Evolutionary conservation across 257 asterid species (phyloP).

Genomic region (Cynanchum wilfordii): DNA sequence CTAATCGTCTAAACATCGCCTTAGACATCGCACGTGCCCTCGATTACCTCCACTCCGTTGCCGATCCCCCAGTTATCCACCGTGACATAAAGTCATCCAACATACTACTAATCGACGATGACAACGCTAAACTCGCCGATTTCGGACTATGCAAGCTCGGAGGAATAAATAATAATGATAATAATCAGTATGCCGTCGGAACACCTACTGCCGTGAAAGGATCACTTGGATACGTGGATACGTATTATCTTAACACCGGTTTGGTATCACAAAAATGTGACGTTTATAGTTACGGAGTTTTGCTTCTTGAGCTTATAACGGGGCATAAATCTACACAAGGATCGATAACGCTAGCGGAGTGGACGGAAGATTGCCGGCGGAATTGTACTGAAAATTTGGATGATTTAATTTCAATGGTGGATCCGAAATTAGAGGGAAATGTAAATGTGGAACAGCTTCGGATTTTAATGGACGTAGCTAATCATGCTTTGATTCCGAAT

Average conservation of each 20-base stretch:
- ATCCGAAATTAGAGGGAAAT: constrained; percentile 41
- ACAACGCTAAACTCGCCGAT: constrained; percentile 68
- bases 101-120: constrained; percentile 43
- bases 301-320: constrained; percentile 60
- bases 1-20: constrained; percentile 54
- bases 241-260: constrained; percentile 53
- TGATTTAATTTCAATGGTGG: constrained; percentile 41
- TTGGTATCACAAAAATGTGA: constrained; percentile 62
- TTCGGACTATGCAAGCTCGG: constrained; percentile 80
- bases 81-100: constrained; percentile 72
- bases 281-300: constrained; percentile 70
- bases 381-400: constrained; percentile 31
- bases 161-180: constrained; percentile 22
- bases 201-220: constrained; percentile 63
- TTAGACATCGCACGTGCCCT: constrained; percentile 70
- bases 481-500: constrained; percentile 41
- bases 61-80: constrained; percentile 74
- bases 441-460: constrained; percentile 44
- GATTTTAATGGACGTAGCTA: constrained; percentile 45
- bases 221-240: constrained; percentile 70
- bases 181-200: constrained; percentile 36
- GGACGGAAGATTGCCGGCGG: constrained; percentile 53
- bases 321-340: constrained; percentile 69
- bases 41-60: constrained; percentile 66
- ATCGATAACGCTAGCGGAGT: constrained; percentile 60